Evolutionary conservation across 1,284 basidiomycete genomes (phyloP).

Genomic region (Tilletia caries): DNA sequence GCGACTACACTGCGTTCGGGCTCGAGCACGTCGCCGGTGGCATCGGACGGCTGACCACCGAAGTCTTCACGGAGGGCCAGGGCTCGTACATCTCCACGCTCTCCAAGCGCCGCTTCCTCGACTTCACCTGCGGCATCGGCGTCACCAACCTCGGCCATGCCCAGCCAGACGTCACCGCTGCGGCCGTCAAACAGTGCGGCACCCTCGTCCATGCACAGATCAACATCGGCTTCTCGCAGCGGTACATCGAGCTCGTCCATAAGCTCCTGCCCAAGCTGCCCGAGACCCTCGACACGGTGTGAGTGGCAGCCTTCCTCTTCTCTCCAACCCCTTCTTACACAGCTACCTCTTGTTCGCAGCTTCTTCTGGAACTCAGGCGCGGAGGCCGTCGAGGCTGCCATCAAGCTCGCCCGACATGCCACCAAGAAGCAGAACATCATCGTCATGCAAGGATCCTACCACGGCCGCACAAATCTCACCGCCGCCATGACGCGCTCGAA

Average conservation of each 20-base stretch:
- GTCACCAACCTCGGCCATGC: constrained; percentile 52
- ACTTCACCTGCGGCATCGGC: constrained; percentile 50
- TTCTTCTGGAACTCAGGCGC: constrained; percentile 80
- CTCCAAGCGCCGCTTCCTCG: constrained; percentile 42
- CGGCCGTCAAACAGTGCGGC: constrained; percentile 45
- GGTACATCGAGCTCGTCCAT: constrained; percentile 41
- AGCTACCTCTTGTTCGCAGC: neutral
- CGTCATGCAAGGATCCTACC: constrained; percentile 66
- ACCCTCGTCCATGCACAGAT: constrained; percentile 50
- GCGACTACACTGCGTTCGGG: constrained; percentile 33
- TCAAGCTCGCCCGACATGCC: constrained; percentile 71
- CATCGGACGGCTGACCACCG: constrained; percentile 42
- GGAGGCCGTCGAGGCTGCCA: constrained; percentile 78
- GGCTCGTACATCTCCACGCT: constrained; percentile 45
- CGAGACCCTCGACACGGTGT: constrained; percentile 78
- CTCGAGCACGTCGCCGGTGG: constrained; percentile 45
- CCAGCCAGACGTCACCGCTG: constrained; percentile 46
- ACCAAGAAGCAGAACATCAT: constrained; percentile 84
- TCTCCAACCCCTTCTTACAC: too few relatives aligned
- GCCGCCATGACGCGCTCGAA: constrained; percentile 86
- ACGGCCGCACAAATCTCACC: constrained; percentile 62
- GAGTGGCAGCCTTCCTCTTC: constrained; percentile 62
- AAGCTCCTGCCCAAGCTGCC: constrained; percentile 62
- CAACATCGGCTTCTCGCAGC: constrained; percentile 44
- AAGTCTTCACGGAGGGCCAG: constrained; percentile 42